Percentiles rank a stretch among this genome's conserved stretches.
phyloP scores from a whole-genome alignment of 805 yeast genomes.

The Metschnikowia corniflorae region DNA sequence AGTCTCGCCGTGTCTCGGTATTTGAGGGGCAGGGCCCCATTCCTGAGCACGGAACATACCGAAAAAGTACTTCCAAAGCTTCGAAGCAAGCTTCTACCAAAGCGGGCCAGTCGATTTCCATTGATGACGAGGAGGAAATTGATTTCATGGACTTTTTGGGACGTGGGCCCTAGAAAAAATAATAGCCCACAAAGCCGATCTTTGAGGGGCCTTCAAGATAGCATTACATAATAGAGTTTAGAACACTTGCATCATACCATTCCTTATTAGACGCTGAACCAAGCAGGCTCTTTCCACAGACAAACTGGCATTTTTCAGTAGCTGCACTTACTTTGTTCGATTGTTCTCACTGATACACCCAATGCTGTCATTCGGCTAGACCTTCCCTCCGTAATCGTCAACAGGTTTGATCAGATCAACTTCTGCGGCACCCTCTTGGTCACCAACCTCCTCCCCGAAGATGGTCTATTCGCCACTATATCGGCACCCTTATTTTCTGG shows the following conservation, averaged over 20 bases:
- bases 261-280: no score
- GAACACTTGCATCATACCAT: no score
- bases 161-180: slow-evolving; percentile 28
- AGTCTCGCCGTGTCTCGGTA: slow-evolving; percentile 14
- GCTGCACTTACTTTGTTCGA: no score
- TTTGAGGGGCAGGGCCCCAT: slow-evolving; percentile 15
- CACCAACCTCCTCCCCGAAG: slow-evolving; percentile 8
- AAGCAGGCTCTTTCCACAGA: no score
- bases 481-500: slow-evolving; percentile 46
- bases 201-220: no score
- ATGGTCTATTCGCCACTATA: slow-evolving; percentile 15
- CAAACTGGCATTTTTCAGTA: no score
- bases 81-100: slow-evolving; percentile 1
- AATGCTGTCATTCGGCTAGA: background rate
- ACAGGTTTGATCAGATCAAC: background rate
- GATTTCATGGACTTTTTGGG: slow-evolving; percentile 47
- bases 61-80: background rate
- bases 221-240: no score
- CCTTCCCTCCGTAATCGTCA: background rate
- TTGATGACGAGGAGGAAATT: slow-evolving; percentile 30
- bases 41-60: slow-evolving; percentile 14
- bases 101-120: background rate
- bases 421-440: slow-evolving; percentile 2
- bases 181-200: no score
- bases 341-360: background rate